Conservation (phyloP, 768 basidiomycete genomes). For the Pisolithus sp. region DNA sequence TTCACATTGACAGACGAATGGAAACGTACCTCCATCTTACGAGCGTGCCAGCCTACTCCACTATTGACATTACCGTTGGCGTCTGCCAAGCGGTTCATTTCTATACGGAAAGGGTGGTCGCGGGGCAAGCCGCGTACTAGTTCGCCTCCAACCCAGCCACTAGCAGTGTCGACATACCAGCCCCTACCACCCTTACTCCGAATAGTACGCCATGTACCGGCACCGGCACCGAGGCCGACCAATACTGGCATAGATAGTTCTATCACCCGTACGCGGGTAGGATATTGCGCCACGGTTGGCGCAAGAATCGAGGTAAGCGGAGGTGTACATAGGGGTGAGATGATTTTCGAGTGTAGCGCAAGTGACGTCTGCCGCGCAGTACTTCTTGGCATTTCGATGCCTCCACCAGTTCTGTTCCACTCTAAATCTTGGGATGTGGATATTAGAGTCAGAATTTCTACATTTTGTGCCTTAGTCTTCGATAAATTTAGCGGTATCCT, state of each 20-base stretch:
- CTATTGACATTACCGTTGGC: constrained; percentile 88
- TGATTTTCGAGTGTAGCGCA: constrained; percentile 67
- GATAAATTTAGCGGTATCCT: constrained; percentile 63
- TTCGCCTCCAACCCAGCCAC: constrained; percentile 62
- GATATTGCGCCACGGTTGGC: constrained; percentile 29
- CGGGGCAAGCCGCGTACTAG: constrained; percentile 53
- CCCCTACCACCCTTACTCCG: constrained; percentile 88
- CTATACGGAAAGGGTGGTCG: constrained; percentile 62
- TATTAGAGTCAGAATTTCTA: constrained; percentile 82
- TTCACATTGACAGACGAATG: background rate
- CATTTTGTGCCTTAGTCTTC: constrained; percentile 56
- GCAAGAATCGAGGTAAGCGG: constrained; percentile 63
- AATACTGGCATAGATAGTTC: constrained; percentile 75
- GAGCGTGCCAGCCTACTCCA: constrained; percentile 89
- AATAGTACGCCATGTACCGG: constrained; percentile 83
- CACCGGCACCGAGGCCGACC: constrained; percentile 67
- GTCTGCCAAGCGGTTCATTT: constrained; percentile 66
- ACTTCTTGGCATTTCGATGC: constrained; percentile 25
- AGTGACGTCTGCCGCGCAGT: constrained; percentile 65
- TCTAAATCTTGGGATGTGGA: constrained; percentile 73
- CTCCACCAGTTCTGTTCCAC: constrained; percentile 36
- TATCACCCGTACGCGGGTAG: constrained; percentile 78
- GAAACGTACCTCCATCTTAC: constrained; percentile 93
- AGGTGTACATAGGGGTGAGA: constrained; percentile 73
- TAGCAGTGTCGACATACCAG: constrained; percentile 90